Percentiles rank a stretch among this genome's conserved stretches.
phyloP scores from a whole-genome alignment of 441 rosid species.

The Erodium trifolium region DNA sequence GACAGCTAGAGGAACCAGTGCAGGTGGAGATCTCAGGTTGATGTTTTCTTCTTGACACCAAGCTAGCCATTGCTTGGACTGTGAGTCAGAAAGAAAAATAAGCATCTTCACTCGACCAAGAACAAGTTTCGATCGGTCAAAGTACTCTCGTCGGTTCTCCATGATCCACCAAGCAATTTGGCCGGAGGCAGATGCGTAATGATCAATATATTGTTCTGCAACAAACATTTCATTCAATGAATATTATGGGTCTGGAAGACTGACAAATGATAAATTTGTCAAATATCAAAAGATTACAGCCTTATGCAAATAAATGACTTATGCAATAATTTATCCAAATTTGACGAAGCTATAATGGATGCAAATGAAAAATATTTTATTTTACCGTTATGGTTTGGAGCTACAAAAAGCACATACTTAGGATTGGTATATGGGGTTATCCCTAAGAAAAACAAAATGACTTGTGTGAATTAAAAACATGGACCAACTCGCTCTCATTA shows the following conservation, averaged over 20 bases:
- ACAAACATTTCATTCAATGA: constrained; percentile 10
- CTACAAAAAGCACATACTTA: no score
- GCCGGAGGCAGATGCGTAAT: constrained; percentile 87
- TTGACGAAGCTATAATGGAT: no score
- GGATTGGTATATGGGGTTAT: no score
- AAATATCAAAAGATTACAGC: background rate
- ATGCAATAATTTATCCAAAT: no score
- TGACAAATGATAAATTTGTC: background rate
- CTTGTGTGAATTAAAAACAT: background rate
- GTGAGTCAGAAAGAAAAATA: constrained; percentile 71
- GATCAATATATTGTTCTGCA: constrained; percentile 81
- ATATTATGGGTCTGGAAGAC: background rate
- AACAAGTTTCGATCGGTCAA: constrained; percentile 68
- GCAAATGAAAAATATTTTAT: no score
- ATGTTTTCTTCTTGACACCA: constrained; percentile 85
- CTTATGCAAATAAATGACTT: no score
- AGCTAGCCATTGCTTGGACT: constrained; percentile 77
- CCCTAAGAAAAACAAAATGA: background rate
- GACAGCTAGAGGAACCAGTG: constrained; percentile 73
- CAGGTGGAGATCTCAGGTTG: constrained; percentile 73
- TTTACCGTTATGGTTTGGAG: no score
- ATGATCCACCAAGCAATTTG: constrained; percentile 98
- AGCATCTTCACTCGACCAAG: constrained; percentile 77
- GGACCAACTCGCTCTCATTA: background rate
- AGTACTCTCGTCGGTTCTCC: constrained; percentile 93